These are phyloP conservation scores for Debaryomyces castellii DNA, from an alignment of 805 yeast species.

Conservation along the genomic window DNA sequence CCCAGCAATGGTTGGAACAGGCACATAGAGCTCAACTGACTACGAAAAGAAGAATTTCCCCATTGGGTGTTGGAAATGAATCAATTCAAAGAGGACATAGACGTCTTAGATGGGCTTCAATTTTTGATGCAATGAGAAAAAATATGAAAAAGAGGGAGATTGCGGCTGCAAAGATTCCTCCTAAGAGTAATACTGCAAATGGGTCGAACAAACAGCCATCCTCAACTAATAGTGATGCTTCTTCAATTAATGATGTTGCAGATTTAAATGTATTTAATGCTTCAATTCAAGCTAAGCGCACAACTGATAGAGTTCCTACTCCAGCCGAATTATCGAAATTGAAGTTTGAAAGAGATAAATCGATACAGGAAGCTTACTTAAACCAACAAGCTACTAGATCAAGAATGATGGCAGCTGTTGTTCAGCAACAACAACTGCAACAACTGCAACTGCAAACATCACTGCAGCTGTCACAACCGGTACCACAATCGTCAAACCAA, in stretches of 20 bases:
- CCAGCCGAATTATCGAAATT: conserved; percentile 83
- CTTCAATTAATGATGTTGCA: conserved; percentile 1
- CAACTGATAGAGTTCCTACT: conserved; percentile 52
- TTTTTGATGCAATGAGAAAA: conserved; percentile 94
- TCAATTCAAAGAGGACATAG: conserved; percentile 92
- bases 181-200: conserved; percentile 10
- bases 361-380: conserved; percentile 72
- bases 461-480: background rate
- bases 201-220: conserved; percentile 8
- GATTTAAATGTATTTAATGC: conserved; percentile 1
- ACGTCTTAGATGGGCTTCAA: conserved; percentile 90
- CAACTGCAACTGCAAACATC: background rate
- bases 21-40: conserved; percentile 87
- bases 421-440: conserved; percentile 30
- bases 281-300: conserved; percentile 36
- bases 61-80: conserved; percentile 90
- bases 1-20: conserved; percentile 89
- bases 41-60: conserved; percentile 84
- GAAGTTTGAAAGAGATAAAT: conserved; percentile 83
- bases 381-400: conserved; percentile 44
- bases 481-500: conserved; percentile 4
- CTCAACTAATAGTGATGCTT: conserved; percentile 4
- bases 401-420: conserved; percentile 43
- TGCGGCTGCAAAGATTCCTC: conserved; percentile 38
- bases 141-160: conserved; percentile 86